A percentile compares a stretch with the other conserved stretches of the same genome.
Conservation (phyloP, 1,284 basidiomycete species). For the Puccinia coronata region DNA sequence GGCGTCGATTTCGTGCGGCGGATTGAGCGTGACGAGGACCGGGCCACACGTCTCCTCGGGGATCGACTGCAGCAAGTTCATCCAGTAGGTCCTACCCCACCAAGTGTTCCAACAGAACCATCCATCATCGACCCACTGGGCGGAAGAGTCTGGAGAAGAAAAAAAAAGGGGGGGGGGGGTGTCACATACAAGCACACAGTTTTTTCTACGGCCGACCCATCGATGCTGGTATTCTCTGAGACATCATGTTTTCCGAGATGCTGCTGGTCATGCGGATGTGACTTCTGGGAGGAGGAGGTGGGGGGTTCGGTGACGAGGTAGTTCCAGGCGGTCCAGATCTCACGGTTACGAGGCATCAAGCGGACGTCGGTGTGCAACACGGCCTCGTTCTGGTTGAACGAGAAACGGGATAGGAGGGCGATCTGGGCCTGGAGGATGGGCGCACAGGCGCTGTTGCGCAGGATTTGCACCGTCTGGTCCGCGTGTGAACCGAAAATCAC, state of each 20-base stretch:
- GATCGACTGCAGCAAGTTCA: constrained; percentile 77
- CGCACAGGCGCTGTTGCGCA: constrained; percentile 55
- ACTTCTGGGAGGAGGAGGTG: constrained; percentile 64
- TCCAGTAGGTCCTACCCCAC: constrained; percentile 64
- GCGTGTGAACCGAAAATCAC: constrained; percentile 78
- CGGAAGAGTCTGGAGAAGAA: neutral
- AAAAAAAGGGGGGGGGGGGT: no score
- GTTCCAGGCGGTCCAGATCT: constrained; percentile 37
- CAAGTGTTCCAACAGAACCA: neutral
- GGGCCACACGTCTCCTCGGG: constrained; percentile 66
- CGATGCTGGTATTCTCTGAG: constrained; percentile 67
- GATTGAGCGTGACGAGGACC: constrained; percentile 76
- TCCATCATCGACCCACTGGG: neutral
- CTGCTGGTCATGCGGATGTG: constrained; percentile 68
- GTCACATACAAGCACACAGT: constrained; percentile 41
- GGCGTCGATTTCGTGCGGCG: constrained; percentile 65
- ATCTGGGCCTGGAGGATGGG: constrained; percentile 61
- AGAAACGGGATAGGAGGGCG: constrained; percentile 66
- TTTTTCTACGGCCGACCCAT: constrained; percentile 62
- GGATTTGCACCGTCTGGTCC: constrained; percentile 67
- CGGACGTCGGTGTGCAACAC: constrained; percentile 69
- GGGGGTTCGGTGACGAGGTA: constrained; percentile 37
- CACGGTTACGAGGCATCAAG: neutral
- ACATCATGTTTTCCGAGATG: constrained; percentile 55
- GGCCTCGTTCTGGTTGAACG: constrained; percentile 72